A percentile compares a stretch with the other conserved stretches of the same genome.
phyloP scores from a whole-genome alignment of 1,284 basidiomycete genomes.

The Ceratobasidium theobromae region DNA sequence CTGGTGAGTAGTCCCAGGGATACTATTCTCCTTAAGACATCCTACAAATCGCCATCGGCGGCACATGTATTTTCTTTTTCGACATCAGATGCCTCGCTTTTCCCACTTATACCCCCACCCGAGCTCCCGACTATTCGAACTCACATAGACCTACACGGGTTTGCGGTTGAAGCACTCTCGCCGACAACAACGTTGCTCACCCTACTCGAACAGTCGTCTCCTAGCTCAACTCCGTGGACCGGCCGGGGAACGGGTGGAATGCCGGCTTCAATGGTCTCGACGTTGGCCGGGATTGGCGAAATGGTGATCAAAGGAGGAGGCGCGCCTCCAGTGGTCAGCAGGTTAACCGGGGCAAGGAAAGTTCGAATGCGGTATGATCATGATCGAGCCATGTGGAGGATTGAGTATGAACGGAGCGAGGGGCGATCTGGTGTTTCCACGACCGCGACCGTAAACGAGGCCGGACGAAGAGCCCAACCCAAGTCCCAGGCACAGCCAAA shows the following conservation, averaged over 20 bases:
- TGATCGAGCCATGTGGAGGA: constrained; percentile 76
- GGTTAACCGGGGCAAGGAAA: constrained; percentile 76
- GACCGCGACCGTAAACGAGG: neutral
- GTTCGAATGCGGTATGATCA: constrained; percentile 82
- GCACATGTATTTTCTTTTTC: constrained; percentile 97
- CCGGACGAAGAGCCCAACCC: neutral
- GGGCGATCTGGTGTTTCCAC: neutral
- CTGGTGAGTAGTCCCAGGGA: constrained; percentile 72
- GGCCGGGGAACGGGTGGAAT: constrained; percentile 86
- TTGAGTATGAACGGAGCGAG: constrained; percentile 77
- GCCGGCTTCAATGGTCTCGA: constrained; percentile 85
- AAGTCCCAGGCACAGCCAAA: neutral
- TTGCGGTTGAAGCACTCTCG: constrained; percentile 94
- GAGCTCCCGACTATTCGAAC: constrained; percentile 84
- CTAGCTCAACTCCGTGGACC: neutral
- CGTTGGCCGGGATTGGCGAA: constrained; percentile 87
- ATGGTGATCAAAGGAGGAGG: constrained; percentile 94
- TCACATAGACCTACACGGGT: constrained; percentile 94
- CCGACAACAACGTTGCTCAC: constrained; percentile 95
- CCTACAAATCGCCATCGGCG: constrained; percentile 94
- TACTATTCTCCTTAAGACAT: constrained; percentile 86
- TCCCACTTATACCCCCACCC: constrained; percentile 72
- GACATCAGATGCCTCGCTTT: constrained; percentile 83
- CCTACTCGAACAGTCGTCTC: constrained; percentile 91
- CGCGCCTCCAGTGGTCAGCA: constrained; percentile 78